These are phyloP conservation scores for Tricholomella constricta DNA, from an alignment of 768 basidiomycete genomes.

Conservation along the genomic window DNA sequence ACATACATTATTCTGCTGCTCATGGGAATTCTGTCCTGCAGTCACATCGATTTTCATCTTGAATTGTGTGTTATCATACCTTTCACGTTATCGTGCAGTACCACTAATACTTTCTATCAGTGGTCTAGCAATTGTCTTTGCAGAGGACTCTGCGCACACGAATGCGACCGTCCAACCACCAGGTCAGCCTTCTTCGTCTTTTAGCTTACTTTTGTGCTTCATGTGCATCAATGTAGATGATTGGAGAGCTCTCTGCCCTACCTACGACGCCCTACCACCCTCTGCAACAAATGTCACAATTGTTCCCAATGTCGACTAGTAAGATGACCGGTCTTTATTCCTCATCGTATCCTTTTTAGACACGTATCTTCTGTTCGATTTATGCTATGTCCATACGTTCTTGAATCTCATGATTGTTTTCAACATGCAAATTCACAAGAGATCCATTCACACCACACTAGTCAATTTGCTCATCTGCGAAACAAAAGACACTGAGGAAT, in stretches of 20 bases:
- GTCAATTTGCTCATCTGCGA: no score
- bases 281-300: no score
- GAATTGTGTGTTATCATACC: constrained; percentile 1
- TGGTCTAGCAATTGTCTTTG: constrained; percentile 13
- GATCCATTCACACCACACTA: no score
- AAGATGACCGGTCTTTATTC: no score
- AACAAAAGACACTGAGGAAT: no score
- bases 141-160: neutral
- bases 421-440: no score
- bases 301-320: no score
- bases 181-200: neutral
- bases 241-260: constrained; percentile 13
- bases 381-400: no score
- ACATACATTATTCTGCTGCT: neutral
- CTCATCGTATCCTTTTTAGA: no score
- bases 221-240: neutral
- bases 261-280: constrained; percentile 17
- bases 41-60: constrained; percentile 15
- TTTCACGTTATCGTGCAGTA: neutral
- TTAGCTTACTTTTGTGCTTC: neutral
- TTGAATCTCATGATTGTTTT: no score
- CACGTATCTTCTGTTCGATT: no score
- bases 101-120: neutral
- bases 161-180: neutral
- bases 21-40: neutral